Conservation (phyloP, 805 yeast genomes). For the Allodekkera sacchari region DNA sequence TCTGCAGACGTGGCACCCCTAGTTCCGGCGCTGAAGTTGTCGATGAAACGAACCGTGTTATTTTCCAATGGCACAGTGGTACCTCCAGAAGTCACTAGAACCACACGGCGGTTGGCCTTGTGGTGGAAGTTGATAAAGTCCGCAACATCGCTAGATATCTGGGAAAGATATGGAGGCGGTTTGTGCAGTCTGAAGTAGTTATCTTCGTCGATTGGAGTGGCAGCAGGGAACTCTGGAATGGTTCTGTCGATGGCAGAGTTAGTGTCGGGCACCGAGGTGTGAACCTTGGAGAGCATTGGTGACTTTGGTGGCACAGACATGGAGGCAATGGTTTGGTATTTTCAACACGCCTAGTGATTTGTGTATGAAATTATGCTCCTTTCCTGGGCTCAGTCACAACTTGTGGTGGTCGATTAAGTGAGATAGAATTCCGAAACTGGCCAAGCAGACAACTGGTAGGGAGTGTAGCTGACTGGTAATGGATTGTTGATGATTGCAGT, state of each 20-base stretch:
- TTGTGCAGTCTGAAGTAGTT: constrained; percentile 63
- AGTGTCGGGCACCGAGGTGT: constrained; percentile 66
- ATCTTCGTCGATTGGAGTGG: constrained; percentile 63
- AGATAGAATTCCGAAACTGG: no score
- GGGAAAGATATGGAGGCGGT: constrained; percentile 67
- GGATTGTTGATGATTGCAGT: no score
- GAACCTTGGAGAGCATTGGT: constrained; percentile 24
- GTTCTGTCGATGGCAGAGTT: constrained; percentile 72
- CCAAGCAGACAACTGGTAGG: no score
- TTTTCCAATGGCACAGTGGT: constrained; percentile 97
- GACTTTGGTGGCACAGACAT: constrained; percentile 6
- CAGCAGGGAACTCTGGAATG: constrained; percentile 72
- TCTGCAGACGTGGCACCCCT: constrained; percentile 97
- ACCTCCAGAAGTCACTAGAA: constrained; percentile 90
- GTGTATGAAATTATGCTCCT: no score
- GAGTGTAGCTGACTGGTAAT: no score
- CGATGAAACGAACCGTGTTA: constrained; percentile 94
- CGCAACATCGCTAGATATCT: constrained; percentile 46
- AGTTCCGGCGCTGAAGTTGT: constrained; percentile 95
- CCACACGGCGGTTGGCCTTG: constrained; percentile 42
- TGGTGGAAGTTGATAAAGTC: constrained; percentile 56
- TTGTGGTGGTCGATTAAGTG: no score
- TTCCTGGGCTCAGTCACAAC: no score
- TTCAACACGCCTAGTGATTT: no score
- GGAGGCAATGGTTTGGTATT: background rate